Evolutionary conservation across 2,329 filamentous ascomycete genomes (phyloP).

Genomic region (Penicillium sp.): DNA sequence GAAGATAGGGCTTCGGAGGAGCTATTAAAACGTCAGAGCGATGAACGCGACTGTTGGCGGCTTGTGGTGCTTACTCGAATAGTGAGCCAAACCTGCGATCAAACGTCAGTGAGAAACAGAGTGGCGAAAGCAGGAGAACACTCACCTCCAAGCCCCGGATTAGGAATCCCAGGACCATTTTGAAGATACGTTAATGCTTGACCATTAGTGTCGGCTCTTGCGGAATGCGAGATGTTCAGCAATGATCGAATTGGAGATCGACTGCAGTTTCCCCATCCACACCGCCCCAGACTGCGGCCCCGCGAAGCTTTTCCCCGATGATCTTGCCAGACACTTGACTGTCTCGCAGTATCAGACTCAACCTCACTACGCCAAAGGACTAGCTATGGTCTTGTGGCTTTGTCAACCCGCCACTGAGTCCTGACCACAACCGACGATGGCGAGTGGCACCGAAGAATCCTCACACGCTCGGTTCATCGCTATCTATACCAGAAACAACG

Average conservation of each 20-base stretch:
- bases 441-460: conserved; percentile 19
- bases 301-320: conserved; percentile 1
- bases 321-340: not conserved
- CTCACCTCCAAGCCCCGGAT: conserved; percentile 37
- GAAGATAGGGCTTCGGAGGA: conserved; percentile 46
- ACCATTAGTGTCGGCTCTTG: not conserved
- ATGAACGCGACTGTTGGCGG: conserved; percentile 6
- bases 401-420: conserved; percentile 4
- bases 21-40: conserved; percentile 27
- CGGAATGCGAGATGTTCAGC: not conserved
- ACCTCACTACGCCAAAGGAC: not conserved
- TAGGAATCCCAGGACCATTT: conserved; percentile 32
- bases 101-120: conserved; percentile 14
- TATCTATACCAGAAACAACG: conserved; percentile 11
- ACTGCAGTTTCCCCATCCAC: not conserved
- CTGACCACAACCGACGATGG: conserved; percentile 21
- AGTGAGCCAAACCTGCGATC: conserved; percentile 38
- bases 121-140: conserved; percentile 11
- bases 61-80: conserved; percentile 31
- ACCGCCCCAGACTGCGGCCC: not conserved
- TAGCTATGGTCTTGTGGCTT: conserved; percentile 17
- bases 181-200: conserved; percentile 2
- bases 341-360: not conserved
- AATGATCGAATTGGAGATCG: not conserved
- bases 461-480: conserved; percentile 14